phyloP scores from a whole-genome alignment of 1,284 basidiomycete species.

The Pyrrhoderma noxium region DNA sequence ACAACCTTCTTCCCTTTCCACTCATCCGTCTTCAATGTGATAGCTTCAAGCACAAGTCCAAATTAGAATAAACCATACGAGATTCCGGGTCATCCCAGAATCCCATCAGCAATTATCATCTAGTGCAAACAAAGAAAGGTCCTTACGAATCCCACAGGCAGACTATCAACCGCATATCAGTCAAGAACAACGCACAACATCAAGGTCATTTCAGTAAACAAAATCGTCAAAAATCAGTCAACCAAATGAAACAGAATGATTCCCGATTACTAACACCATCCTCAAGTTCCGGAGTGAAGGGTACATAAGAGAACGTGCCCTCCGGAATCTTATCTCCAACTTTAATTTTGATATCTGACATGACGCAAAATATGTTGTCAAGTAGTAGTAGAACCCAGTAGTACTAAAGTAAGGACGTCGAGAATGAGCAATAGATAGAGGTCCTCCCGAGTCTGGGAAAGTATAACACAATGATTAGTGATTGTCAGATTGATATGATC shows the following conservation, averaged over 20 bases:
- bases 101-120: background rate
- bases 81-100: background rate
- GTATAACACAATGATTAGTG: too few species aligned
- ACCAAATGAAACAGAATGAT: conserved; percentile 8
- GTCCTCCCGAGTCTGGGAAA: too few species aligned
- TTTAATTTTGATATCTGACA: conserved; percentile 32
- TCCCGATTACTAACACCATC: conserved; percentile 38
- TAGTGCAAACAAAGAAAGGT: conserved; percentile 4
- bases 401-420: too few species aligned
- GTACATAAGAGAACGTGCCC: conserved; percentile 56
- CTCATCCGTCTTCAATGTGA: conserved; percentile 47
- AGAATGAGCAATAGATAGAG: too few species aligned
- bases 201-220: too few species aligned
- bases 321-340: conserved; percentile 62
- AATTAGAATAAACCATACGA: background rate
- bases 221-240: too few species aligned
- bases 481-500: too few species aligned
- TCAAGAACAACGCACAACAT: background rate
- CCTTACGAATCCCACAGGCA: conserved; percentile 58
- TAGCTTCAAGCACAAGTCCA: conserved; percentile 31
- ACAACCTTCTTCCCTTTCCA: conserved; percentile 86
- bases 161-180: conserved; percentile 28
- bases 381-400: background rate
- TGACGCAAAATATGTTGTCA: background rate
- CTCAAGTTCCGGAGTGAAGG: conserved; percentile 60